These are phyloP conservation scores for Oenanthe javanica DNA, from an alignment of 140 eudicot species.

Conservation along the genomic window DNA sequence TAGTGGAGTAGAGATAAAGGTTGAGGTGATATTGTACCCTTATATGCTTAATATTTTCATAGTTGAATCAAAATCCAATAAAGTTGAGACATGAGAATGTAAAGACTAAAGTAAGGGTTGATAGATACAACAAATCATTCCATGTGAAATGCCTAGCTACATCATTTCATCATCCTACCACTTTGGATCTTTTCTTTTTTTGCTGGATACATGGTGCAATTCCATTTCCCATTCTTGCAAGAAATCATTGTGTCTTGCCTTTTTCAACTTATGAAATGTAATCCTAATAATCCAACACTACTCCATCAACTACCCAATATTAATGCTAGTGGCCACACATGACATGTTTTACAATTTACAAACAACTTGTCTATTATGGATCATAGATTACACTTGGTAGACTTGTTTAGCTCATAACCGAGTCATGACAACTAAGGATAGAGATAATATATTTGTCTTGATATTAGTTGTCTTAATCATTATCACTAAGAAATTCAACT, in stretches of 20 bases:
- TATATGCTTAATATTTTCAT: neutral
- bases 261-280: neutral
- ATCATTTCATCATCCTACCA: constrained; percentile 4
- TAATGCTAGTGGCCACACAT: neutral
- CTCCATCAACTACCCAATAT: constrained; percentile 2
- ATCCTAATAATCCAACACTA: neutral
- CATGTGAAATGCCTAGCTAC: neutral
- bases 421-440: neutral
- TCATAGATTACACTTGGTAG: neutral
- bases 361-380: neutral
- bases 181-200: neutral
- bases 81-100: neutral
- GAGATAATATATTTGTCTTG: neutral
- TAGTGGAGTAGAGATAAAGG: constrained; percentile 16
- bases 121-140: neutral
- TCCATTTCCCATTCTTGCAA: constrained; percentile 2
- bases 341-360: neutral
- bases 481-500: neutral
- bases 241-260: neutral
- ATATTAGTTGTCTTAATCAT: neutral
- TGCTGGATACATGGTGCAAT: constrained; percentile 6
- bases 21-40: neutral
- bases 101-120: neutral
- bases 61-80: constrained; percentile 17
- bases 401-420: neutral